A percentile compares a stretch with the other conserved stretches of the same genome.
These are phyloP conservation scores for Eucalyptus coolabah DNA, from an alignment of 345 rosid genomes.

Conservation along the genomic window DNA sequence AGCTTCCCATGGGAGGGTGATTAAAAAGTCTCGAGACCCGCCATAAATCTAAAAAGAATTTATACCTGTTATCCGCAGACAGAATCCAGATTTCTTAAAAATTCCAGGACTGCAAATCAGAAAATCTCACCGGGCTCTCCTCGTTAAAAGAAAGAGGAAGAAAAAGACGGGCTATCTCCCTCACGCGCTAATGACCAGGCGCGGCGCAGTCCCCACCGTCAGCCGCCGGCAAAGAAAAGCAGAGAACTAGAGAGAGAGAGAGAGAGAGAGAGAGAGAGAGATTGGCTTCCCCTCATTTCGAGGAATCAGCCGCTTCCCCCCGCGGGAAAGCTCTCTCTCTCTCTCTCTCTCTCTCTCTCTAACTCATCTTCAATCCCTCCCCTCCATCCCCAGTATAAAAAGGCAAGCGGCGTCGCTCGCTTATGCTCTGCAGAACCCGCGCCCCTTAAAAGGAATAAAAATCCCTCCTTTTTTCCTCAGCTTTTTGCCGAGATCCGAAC, in stretches of 20 bases:
- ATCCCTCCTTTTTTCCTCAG: not conserved
- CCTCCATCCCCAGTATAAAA: not conserved
- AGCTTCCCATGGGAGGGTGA: too few species aligned
- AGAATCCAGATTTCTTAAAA: not conserved
- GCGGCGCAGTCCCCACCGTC: not conserved
- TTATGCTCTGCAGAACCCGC: not conserved
- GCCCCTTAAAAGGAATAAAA: accelerated
- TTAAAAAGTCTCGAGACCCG: not conserved
- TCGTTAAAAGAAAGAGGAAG: not conserved
- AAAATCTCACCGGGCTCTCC: not conserved
- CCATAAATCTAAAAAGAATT: not conserved
- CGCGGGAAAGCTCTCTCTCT: not conserved
- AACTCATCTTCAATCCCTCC: not conserved
- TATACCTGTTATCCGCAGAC: not conserved
- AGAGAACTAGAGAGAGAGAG: not conserved
- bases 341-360: not conserved
- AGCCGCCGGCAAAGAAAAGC: not conserved
- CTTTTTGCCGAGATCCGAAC: not conserved
- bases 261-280: not conserved
- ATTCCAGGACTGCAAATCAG: not conserved
- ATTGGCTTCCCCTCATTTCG: not conserved
- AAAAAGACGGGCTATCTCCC: not conserved
- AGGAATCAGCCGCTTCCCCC: not conserved
- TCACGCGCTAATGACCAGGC: not conserved
- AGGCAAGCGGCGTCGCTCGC: not conserved